phyloP scores from a whole-genome alignment of 169 alveolate species.

The Eimeria acervulina region DNA sequence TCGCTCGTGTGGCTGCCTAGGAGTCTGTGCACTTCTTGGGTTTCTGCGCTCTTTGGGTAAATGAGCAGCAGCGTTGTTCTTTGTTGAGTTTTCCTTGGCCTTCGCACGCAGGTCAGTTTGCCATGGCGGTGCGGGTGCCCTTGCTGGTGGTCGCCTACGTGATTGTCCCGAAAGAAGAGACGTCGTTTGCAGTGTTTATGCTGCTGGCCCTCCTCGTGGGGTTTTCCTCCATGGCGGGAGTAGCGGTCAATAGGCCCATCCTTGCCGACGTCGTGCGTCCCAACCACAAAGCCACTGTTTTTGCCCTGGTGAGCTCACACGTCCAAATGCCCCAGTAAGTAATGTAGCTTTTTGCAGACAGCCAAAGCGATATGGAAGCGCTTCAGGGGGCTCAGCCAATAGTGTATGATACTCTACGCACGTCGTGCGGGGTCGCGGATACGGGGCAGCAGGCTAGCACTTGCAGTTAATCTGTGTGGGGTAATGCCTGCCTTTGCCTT shows the following conservation, averaged over 20 bases:
- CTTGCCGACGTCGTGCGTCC: conserved; percentile 94
- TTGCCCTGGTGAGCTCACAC: conserved; percentile 87
- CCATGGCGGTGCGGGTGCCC: conserved; percentile 88
- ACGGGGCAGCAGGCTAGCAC: background rate
- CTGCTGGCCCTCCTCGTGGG: conserved; percentile 91
- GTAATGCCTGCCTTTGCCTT: background rate
- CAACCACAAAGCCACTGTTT: conserved; percentile 93
- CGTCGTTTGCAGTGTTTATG: conserved; percentile 81
- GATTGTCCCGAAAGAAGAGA: conserved; percentile 86
- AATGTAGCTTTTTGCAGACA: background rate
- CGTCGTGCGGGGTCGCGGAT: background rate
- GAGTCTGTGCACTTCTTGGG: background rate
- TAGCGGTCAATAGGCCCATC: conserved; percentile 94
- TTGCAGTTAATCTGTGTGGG: background rate
- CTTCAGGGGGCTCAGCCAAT: background rate
- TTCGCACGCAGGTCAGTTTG: conserved; percentile 84
- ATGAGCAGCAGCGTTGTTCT: background rate
- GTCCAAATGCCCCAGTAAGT: background rate
- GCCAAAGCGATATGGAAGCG: background rate
- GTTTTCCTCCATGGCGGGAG: conserved; percentile 94
- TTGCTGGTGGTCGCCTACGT: conserved; percentile 88
- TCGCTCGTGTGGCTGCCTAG: background rate
- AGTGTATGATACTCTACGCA: background rate
- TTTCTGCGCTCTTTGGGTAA: background rate
- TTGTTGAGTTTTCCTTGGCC: background rate